Evolutionary conservation across 345 rosid genomes (phyloP).

Genomic region (Gossypium thurberi): DNA sequence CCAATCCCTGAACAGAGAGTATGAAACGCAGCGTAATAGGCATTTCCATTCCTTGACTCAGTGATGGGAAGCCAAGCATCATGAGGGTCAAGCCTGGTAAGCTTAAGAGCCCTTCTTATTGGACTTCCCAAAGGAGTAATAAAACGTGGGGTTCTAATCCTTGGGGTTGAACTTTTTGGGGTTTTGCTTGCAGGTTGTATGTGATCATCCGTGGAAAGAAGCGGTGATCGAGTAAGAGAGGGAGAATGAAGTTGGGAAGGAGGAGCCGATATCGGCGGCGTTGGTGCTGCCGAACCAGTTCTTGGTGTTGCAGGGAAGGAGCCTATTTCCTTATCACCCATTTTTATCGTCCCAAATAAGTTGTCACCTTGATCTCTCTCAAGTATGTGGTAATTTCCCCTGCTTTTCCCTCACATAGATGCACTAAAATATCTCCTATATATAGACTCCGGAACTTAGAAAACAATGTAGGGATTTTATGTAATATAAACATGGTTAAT

Average conservation of each 20-base stretch:
- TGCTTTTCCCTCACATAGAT: not conserved
- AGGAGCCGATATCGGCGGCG: slow-evolving; percentile 55
- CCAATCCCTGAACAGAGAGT: slow-evolving; percentile 85
- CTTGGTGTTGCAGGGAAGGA: slow-evolving; percentile 8
- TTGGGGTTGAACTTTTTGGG: slow-evolving; percentile 38
- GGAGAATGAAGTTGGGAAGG: slow-evolving; percentile 75
- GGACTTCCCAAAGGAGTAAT: slow-evolving; percentile 61
- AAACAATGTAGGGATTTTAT: too few relatives aligned
- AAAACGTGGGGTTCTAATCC: slow-evolving; percentile 48
- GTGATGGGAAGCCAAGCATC: slow-evolving; percentile 95
- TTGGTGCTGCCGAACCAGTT: not conserved
- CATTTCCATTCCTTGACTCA: slow-evolving; percentile 78
- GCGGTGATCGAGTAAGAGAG: slow-evolving; percentile 55
- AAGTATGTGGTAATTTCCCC: not conserved
- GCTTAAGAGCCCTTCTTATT: slow-evolving; percentile 38
- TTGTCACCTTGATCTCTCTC: not conserved
- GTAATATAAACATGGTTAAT: not conserved
- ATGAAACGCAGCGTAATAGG: slow-evolving; percentile 73
- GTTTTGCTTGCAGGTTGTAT: slow-evolving; percentile 30
- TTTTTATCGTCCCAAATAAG: not conserved
- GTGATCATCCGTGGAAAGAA: slow-evolving; percentile 30
- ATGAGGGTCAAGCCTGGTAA: slow-evolving; percentile 55
- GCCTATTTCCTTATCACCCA: slow-evolving; percentile 31
- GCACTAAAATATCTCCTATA: not conserved
- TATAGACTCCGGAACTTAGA: not conserved